phyloP scores from a whole-genome alignment of 768 basidiomycete genomes.

The Kockovaella imperatae region DNA sequence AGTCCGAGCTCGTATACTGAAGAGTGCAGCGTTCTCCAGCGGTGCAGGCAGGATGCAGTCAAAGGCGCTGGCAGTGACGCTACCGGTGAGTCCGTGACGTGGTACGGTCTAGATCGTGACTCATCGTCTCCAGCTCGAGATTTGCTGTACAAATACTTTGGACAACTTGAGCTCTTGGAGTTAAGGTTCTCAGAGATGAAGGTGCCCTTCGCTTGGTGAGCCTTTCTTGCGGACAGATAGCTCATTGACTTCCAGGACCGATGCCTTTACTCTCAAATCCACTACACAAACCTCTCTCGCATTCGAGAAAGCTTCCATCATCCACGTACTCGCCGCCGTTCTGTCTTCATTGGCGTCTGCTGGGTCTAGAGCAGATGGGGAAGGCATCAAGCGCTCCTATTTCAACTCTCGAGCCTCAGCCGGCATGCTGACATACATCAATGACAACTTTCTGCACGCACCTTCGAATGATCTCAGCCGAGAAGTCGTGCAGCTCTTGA shows the following conservation, averaged over 20 bases:
- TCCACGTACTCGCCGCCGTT: constrained; percentile 91
- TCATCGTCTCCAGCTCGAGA: constrained; percentile 59
- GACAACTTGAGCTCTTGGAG: constrained; percentile 93
- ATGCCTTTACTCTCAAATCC: constrained; percentile 89
- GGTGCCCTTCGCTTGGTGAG: constrained; percentile 80
- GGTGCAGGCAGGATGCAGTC: constrained; percentile 92
- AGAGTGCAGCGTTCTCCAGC: constrained; percentile 75
- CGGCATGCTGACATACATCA: constrained; percentile 97
- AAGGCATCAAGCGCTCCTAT: constrained; percentile 88
- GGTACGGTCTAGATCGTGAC: background rate
- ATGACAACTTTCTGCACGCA: constrained; percentile 98
- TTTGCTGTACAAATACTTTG: constrained; percentile 97
- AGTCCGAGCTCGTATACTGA: constrained; percentile 76
- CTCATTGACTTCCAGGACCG: constrained; percentile 51
- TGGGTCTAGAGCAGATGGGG: constrained; percentile 68
- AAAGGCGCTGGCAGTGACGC: constrained; percentile 90
- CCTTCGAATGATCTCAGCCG: constrained; percentile 89
- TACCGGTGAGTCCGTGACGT: constrained; percentile 56
- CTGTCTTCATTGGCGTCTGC: constrained; percentile 74
- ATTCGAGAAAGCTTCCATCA: constrained; percentile 93
- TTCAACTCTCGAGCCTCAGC: constrained; percentile 81
- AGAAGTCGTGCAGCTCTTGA: constrained; percentile 88
- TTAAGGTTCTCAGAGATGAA: constrained; percentile 93
- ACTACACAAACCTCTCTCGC: constrained; percentile 94
- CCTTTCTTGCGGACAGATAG: background rate